These are phyloP conservation scores for Stemphylium beticola DNA, from an alignment of 2,329 filamentous ascomycete genomes.

Conservation along the genomic window DNA sequence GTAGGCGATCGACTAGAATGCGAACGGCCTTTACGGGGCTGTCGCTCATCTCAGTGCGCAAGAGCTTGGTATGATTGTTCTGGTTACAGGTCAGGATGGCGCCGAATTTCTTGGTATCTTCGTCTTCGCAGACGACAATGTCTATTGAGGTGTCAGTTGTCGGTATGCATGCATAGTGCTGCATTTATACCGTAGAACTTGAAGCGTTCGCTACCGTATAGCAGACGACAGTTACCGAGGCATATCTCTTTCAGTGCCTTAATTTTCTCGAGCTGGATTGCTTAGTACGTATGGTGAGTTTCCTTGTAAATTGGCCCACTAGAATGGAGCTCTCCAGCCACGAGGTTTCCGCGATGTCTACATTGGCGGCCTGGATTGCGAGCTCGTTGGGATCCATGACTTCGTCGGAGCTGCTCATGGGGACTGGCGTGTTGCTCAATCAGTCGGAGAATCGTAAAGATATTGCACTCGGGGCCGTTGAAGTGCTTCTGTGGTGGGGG, in stretches of 20 bases:
- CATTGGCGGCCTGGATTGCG: not conserved
- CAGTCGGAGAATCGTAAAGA: not conserved
- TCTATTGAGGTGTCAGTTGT: constrained; percentile 20
- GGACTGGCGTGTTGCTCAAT: not conserved
- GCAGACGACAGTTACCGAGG: constrained; percentile 32
- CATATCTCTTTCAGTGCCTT: constrained; percentile 18
- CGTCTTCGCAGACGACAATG: constrained; percentile 20
- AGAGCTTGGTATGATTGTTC: constrained; percentile 72
- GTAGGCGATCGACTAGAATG: constrained; percentile 25
- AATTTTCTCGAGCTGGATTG: constrained; percentile 61
- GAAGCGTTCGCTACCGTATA: constrained; percentile 35
- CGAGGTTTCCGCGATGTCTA: not conserved
- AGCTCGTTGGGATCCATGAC: not conserved
- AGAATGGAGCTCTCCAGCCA: constrained; percentile 11
- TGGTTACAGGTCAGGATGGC: constrained; percentile 95
- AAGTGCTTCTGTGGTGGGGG: not conserved
- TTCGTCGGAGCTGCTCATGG: not conserved
- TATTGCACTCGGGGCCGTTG: not conserved
- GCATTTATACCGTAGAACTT: constrained; percentile 30
- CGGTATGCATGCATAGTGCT: no score
- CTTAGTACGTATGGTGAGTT: constrained; percentile 52
- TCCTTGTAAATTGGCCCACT: not conserved
- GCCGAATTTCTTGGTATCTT: constrained; percentile 67
- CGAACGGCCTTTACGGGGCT: constrained; percentile 68
- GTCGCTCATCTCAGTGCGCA: constrained; percentile 73